Conservation (phyloP, 768 basidiomycete species). For the Astraeus odoratus region DNA sequence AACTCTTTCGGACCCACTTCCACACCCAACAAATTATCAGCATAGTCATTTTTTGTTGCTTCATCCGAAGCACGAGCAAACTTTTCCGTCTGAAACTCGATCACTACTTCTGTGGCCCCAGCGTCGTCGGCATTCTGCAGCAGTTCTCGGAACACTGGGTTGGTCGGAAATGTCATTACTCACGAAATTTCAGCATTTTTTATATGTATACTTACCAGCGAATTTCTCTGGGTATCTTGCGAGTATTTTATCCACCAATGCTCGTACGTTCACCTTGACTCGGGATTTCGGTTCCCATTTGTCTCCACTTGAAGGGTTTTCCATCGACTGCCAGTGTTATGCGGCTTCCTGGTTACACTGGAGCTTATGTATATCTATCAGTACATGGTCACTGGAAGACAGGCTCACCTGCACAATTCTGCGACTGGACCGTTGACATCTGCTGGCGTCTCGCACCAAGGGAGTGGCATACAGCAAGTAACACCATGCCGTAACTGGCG, state of each 20-base stretch:
- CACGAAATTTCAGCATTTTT: neutral
- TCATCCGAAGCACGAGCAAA: conserved; percentile 1
- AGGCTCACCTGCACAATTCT: too few species aligned
- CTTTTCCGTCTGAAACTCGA: conserved; percentile 29
- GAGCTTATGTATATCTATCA: too few species aligned
- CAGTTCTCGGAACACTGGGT: conserved; percentile 42
- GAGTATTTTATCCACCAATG: conserved; percentile 13
- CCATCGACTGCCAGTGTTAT: too few species aligned
- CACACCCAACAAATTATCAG: neutral
- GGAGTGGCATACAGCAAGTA: too few species aligned
- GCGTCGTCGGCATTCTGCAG: conserved; percentile 55
- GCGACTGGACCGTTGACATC: too few species aligned
- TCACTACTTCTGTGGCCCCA: conserved; percentile 26
- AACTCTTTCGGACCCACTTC: neutral
- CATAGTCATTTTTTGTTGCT: conserved; percentile 1
- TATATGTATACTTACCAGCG: conserved; percentile 4
- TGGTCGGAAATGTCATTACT: neutral
- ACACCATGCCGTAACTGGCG: too few species aligned
- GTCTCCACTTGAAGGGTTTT: too few species aligned
- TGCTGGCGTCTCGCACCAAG: too few species aligned
- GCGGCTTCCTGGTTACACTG: too few species aligned
- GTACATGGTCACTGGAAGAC: too few species aligned
- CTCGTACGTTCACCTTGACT: conserved; percentile 12
- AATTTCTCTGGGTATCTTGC: conserved; percentile 14
- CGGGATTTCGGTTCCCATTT: too few species aligned